Base-by-base conservation (phyloP, 2,329 filamentous ascomycete species). In the Sclerotinia spermophila region DNA sequence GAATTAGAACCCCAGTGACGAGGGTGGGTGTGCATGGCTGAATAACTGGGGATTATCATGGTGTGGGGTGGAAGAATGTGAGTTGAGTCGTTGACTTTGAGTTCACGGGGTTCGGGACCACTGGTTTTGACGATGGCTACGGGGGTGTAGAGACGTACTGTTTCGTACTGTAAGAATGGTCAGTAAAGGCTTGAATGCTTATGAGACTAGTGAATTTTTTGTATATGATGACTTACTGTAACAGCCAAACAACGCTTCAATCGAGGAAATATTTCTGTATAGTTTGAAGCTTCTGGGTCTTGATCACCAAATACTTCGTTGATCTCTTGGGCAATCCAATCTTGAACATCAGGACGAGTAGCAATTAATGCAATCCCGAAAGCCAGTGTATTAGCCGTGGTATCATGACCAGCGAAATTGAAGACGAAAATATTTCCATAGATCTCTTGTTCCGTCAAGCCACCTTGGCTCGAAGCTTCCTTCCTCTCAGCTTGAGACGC, bases 361-460 rank as follows among this genome's bases (percentile, higher is more conserved):
- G 66, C 66, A 21, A 60, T 68, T 5, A 48, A 35, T 0, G 53
- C 40, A 33, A 68, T 45, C 19, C 38, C 30, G 8, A 68, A 59
- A 60, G 66, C 66, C 4, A 68, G 13, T 30, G 51, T 33, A 19
- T 68, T 68, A 7, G 64, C 64, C 2, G 64, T 66, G 15, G 64
- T 66, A 45, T 66, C 64, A 17, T 66, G 64, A 42, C 67, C 55
- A 35, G 67, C 67, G 11, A 68, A 68, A 61, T 61, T 68, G 27
- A 68, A 68, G 3, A 68, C 40, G 33, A 68, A 68, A 13, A 68
- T 68, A 51, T 68, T 68, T 17, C 67, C 67, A n/a, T 61, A 68
- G 17, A 68, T 68, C 24, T 68, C 67, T 30, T 62, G 67, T 33
- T 69, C 67, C 24, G 67, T 62, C 45, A 69, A 27, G 24, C 67